Conservation (phyloP, 192 early-diverging fungal genomes). For the Backusella circina region DNA sequence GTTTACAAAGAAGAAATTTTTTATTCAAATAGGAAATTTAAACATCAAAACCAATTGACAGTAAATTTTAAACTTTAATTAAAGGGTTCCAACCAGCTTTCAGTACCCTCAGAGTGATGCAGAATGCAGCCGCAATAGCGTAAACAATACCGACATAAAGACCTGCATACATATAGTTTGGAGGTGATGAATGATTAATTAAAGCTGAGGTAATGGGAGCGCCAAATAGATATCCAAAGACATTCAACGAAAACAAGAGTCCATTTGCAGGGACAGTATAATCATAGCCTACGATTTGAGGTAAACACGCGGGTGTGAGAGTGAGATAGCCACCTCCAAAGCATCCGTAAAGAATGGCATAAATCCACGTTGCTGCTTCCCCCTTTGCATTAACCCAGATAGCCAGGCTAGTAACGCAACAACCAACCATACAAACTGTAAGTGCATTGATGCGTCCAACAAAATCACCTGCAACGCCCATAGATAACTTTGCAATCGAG, state of each 20-base stretch:
- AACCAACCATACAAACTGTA: slow-evolving; percentile 34
- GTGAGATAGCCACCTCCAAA: slow-evolving; percentile 19
- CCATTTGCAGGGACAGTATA: slow-evolving; percentile 19
- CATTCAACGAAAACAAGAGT: slow-evolving; percentile 33
- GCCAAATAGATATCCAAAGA: slow-evolving; percentile 37
- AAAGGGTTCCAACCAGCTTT: slow-evolving; percentile 13
- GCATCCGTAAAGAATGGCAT: slow-evolving; percentile 36
- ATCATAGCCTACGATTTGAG: slow-evolving; percentile 17
- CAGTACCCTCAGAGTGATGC: neutral
- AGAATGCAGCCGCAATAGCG: neutral
- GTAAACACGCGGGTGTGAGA: neutral
- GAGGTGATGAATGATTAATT: slow-evolving; percentile 4
- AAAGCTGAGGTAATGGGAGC: slow-evolving; percentile 35
- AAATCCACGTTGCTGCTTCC: slow-evolving; percentile 15
- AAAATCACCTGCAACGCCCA: slow-evolving; percentile 34
- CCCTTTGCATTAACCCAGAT: slow-evolving; percentile 14
- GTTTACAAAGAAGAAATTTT: neutral
- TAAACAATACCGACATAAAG: slow-evolving; percentile 6
- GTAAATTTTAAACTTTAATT: neutral
- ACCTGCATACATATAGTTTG: slow-evolving; percentile 12
- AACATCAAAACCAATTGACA: neutral
- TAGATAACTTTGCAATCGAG: slow-evolving; percentile 25
- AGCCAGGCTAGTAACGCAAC: slow-evolving; percentile 23
- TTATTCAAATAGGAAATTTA: neutral
- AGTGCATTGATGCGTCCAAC: slow-evolving; percentile 40